Base-by-base conservation (phyloP, 768 basidiomycete genomes). In the Psilocybe cubensis region DNA sequence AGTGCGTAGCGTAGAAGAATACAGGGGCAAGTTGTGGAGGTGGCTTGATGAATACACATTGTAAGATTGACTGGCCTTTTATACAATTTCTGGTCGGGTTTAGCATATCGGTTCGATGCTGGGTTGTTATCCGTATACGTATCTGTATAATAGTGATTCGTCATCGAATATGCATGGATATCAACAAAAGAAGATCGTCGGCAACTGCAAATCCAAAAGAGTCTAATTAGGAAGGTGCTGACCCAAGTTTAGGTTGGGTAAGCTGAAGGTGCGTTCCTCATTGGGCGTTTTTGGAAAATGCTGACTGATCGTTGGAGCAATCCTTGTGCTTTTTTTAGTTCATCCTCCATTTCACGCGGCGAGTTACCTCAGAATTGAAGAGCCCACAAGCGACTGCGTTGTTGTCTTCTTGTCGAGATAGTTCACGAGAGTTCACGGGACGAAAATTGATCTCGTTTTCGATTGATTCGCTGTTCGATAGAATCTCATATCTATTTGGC, bases 381-480 rank as follows among this genome's bases (percentile, higher is more conserved):
- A n/a, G n/a, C n/a, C n/a, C n/a, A n/a, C n/a, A n/a, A n/a, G n/a
- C n/a, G n/a, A n/a, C n/a, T n/a, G n/a, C n/a, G n/a, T n/a, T n/a
- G n/a, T n/a, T n/a, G n/a, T n/a, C n/a, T n/a, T n/a, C n/a, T n/a
- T n/a, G n/a, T n/a, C n/a, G n/a, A n/a, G n/a, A n/a, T n/a, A n/a
- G n/a, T n/a, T n/a, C n/a, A n/a, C n/a, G n/a, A n/a, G n/a, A n/a
- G n/a, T n/a, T n/a, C n/a, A n/a, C n/a, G n/a, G n/a, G n/a, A n/a
- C n/a, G n/a, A n/a, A n/a, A n/a, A n/a, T n/a, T n/a, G n/a, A n/a
- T n/a, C n/a, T n/a, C n/a, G n/a, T n/a, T n/a, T n/a, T n/a, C n/a
- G n/a, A n/a, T n/a, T n/a, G n/a, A n/a, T n/a, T n/a, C n/a, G n/a
- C 81, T 80, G 11, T 71, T 69, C 2, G 74, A 65, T 20, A 82